phyloP scores from a whole-genome alignment of 129 eudicot species.

The Centrapalus pauciflorus region DNA sequence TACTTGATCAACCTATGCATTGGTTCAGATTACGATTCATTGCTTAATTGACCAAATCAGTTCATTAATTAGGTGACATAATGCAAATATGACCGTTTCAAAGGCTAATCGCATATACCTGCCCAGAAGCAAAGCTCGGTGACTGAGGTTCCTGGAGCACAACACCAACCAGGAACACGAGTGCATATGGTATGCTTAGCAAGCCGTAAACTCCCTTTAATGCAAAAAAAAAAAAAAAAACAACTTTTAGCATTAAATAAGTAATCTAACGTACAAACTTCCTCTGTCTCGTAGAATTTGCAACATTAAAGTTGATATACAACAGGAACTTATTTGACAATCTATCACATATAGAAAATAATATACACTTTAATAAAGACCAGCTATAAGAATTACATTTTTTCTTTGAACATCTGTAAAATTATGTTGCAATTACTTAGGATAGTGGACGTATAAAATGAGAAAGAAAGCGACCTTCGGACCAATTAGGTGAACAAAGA shows the following conservation, averaged over 20 bases:
- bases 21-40: neutral
- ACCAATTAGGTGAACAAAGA: slow-evolving; percentile 89
- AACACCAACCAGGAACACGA: slow-evolving; percentile 63
- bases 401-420: no score
- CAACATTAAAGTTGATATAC: neutral
- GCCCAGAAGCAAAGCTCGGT: slow-evolving; percentile 57
- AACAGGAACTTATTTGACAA: no score
- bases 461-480: slow-evolving; percentile 54
- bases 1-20: neutral
- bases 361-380: no score
- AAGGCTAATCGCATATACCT: slow-evolving; percentile 39
- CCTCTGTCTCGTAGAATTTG: neutral
- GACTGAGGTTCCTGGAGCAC: slow-evolving; percentile 70
- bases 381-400: no score
- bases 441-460: neutral
- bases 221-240: neutral
- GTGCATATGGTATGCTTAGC: slow-evolving; percentile 68
- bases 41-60: no score
- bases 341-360: no score
- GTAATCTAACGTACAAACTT: neutral
- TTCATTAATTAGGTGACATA: neutral
- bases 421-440: neutral
- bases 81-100: neutral
- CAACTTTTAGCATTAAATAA: neutral
- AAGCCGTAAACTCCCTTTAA: slow-evolving; percentile 83